Base-by-base conservation (phyloP, 163 green algal genomes). In the Picocystis sp. region DNA sequence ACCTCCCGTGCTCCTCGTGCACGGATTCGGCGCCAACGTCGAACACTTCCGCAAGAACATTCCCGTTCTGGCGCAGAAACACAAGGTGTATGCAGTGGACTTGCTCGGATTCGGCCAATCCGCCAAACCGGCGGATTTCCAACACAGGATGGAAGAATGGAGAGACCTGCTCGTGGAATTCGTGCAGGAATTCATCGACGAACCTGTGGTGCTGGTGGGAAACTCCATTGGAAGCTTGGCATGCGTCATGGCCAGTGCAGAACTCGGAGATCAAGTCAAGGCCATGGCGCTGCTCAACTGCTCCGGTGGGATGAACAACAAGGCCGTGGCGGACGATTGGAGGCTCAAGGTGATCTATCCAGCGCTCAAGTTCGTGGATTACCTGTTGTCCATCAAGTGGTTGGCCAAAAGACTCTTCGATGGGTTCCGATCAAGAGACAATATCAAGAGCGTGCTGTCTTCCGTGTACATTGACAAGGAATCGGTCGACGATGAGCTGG, bases 121-220 rank as follows among this genome's bases (percentile, higher is more conserved):
- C 2, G 73, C 66, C n/a, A 92, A 91, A 68, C 74, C 81, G 1
- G 42, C 68, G 0, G 47, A 54, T 23, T n/a, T 76, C 3, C 46
- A 70, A 21, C 90, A 88, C 62, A 65, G 50, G 1, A 83, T 82
- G 56, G 66, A 86, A 47, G 66, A 86, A 17, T 92, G 78, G 81
- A 47, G 61, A 12, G 67, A 87, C 44, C 70, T 81, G 55, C 29
- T 92, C 15, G 21, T 64, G 1, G 77, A 86, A 58, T 91, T 91
- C 57, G 22, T 76, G 29, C 24, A 45, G 10, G 71, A 84, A 64
- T 75, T 83, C 53, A 45, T 60, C 3, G 54, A 67, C 14, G 45
- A 47, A 22, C 63, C 63, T 11, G 54, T 65, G 0, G 66, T 81
- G 51, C 45, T 90, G 6, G 55, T 89, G 14, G 76, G 76, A 46